Evolutionary conservation across 2,329 filamentous ascomycete genomes (phyloP), one percentile per base, ranked within the genome.

Genomic region (Cladosporium velox): DNA sequence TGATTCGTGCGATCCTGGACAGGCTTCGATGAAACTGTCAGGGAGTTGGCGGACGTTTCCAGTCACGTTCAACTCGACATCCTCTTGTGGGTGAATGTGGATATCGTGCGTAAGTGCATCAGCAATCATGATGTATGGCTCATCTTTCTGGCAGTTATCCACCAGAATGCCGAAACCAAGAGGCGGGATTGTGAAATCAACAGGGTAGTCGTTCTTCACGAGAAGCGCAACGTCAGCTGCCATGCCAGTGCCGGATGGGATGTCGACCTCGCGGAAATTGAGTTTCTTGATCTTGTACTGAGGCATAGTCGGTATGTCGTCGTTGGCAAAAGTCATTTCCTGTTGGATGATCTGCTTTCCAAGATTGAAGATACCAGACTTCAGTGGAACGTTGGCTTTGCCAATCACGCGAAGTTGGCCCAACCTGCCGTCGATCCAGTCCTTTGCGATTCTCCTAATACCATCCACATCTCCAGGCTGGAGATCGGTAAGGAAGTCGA

Each of bases 101-200:
- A 97, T 81, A 47, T 83, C 79, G 21, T 85, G 84, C 0, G 92
- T 96, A 21, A 84, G 83, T 8, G 91, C 92, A 72, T 91, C 87
- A 3, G 92, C 93, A 65, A 98, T 85, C 69, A 88, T 83, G 72
- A 99, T 95, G 69, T 89, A 88, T 3, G 89, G 86, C 65, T 95
- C 88, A 26, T 86, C 81, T 4, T 86, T 82, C 30, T 86, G 83
- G 78, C 95, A 99, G 68, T 92, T 92, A 52, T 92, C 89, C 6
- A 98, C 89, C 57, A 97, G 82, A 34, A 98, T 87, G 69, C 93
- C 89, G 74, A 98, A 97, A 0, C 87, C 88, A 66, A 98, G 87
- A 44, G 90, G 83, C 14, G 95, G 95, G 24, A 97, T 82, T 26
- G 87, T 85, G 63, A 97, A 81, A 66, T 89, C 86, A 60, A 99